Percentiles rank a stretch among this genome's conserved stretches.
These are phyloP conservation scores for Erythrophleum fordii DNA, from an alignment of 306 rosid genomes.

Conservation along the genomic window DNA sequence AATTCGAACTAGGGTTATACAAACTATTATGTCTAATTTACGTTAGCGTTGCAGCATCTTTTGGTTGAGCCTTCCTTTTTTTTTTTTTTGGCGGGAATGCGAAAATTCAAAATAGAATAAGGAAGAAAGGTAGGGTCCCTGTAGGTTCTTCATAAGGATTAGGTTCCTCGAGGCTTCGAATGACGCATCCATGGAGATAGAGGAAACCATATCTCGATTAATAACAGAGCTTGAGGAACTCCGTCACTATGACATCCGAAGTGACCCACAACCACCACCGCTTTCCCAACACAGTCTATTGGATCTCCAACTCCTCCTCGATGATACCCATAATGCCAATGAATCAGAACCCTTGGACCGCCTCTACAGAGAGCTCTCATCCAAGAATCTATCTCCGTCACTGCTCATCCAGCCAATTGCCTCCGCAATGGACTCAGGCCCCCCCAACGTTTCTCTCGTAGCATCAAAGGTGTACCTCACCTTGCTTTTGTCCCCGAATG, in stretches of 20 bases:
- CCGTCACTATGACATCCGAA: constrained; percentile 46
- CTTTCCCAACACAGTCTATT: constrained; percentile 62
- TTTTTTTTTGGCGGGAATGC: constrained; percentile 30
- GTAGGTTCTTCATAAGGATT: not conserved
- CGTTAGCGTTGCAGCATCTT: too few relatives aligned
- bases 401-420: constrained; percentile 59
- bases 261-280: constrained; percentile 41
- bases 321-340: constrained; percentile 22
- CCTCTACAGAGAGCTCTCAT: constrained; percentile 61
- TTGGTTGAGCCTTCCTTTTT: not conserved
- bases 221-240: constrained; percentile 63
- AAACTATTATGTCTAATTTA: too few relatives aligned
- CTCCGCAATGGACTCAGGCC: constrained; percentile 76
- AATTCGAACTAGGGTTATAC: too few relatives aligned
- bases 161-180: not conserved
- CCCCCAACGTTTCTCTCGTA: constrained; percentile 54
- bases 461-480: constrained; percentile 81
- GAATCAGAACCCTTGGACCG: constrained; percentile 42
- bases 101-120: not conserved
- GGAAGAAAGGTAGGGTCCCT: not conserved
- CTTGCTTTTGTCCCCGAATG: constrained; percentile 66
- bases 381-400: constrained; percentile 66
- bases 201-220: constrained; percentile 63
- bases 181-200: constrained; percentile 56
- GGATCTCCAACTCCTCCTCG: constrained; percentile 66